Evolutionary conservation across 208 protist species (phyloP).

Genomic region (Acanthamoeba rhysodes): DNA sequence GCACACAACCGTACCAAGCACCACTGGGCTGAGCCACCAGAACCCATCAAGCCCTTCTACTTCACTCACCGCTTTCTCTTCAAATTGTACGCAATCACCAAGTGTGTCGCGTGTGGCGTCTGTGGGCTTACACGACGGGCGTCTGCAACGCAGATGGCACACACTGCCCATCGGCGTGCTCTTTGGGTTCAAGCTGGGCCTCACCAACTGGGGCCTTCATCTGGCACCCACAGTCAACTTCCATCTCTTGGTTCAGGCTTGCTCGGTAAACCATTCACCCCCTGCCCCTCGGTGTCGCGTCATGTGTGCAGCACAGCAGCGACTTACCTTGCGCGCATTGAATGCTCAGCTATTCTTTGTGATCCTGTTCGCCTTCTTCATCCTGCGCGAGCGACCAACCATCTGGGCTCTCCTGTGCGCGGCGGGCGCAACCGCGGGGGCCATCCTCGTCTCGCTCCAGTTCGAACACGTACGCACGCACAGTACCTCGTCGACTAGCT

Average conservation of each 20-base stretch:
- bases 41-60: background rate
- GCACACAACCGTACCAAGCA: background rate
- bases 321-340: too few relatives aligned
- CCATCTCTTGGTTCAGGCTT: slow-evolving; percentile 22
- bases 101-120: background rate
- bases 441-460: slow-evolving; percentile 36
- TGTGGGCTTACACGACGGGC: background rate
- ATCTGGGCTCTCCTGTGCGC: slow-evolving; percentile 30
- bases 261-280: background rate
- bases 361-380: slow-evolving; percentile 50
- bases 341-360: background rate
- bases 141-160: background rate
- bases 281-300: background rate
- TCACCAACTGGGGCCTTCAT: slow-evolving; percentile 44
- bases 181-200: slow-evolving; percentile 55
- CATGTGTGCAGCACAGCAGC: background rate
- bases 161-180: slow-evolving; percentile 23
- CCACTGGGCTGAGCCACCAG: background rate
- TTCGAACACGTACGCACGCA: background rate
- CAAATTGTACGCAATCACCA: background rate
- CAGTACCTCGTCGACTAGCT: too few relatives aligned
- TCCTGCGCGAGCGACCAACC: slow-evolving; percentile 25
- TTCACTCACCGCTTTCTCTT: slow-evolving; percentile 45
- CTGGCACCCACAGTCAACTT: slow-evolving; percentile 49
- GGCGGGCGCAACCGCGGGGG: background rate